Base-by-base conservation (phyloP, 164 flowering plant species). In the Macadamia integrifolia region DNA sequence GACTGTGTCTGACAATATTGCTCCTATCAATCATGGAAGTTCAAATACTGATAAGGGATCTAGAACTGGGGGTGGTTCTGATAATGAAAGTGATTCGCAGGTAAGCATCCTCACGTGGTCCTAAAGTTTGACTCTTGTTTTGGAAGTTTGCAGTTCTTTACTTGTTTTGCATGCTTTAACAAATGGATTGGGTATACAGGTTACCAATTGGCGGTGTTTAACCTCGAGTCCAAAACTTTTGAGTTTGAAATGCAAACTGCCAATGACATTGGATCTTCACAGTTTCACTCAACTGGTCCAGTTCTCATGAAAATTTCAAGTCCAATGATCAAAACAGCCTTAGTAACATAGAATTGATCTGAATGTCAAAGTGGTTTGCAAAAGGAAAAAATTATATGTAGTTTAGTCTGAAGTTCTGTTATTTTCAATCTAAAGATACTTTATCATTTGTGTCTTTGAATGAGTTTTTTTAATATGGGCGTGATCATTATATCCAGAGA, bases 61-160 rank as follows among this genome's bases (percentile, higher is more conserved):
- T 17, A 75, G 69, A 64, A 69, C 50, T 8, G 66, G 71, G 32
- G 62, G 71, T 49, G 68, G 79, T 65, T 73, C 72, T 71, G 79
- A 73, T 68, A 70, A 72, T 64, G 81, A 64, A 68, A 78, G 76
- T 74, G 84, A 77, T 62, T 66, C 75, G 61, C 82, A 72, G 71
- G 87, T 81, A 55, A 62, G 77, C 60, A 65, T 74, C 29, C 12
- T 31, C 30, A 9, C 55, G 17, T 29, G 35, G 23, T 42, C 17
- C 7, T 6, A 28, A 32, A 6, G 28, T 13, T 53, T 35, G 15
- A 11, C 42, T 30, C 40, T 3, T 32, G 1, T 40, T 13, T 6
- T 53, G 57, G 17, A 14, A 4, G 6, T 53, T 59, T 59, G 40
- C 18, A 53, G 17, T 53, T 11, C 1, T 53, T 14, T 53, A 14